Evolutionary conservation across 331 rosid genomes (phyloP).

Genomic region (Quercus phellos): DNA sequence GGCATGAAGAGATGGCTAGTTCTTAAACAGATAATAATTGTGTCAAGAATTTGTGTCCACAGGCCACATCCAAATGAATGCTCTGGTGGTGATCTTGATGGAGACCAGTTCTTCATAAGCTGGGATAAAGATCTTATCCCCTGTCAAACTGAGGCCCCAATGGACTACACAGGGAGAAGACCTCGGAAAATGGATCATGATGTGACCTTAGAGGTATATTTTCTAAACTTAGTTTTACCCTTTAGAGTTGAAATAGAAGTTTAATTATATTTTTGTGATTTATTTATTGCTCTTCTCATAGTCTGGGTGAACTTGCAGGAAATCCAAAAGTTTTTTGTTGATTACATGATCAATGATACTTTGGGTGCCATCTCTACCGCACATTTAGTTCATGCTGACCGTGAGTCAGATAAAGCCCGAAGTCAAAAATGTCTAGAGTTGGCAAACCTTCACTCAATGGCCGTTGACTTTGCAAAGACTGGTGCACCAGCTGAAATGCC

Average conservation of each 20-base stretch:
- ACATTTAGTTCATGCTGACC: constrained; percentile 83
- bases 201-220: constrained; percentile 66
- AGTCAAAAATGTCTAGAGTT: constrained; percentile 70
- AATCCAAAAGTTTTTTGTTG: constrained; percentile 80
- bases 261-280: background rate
- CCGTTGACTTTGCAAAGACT: constrained; percentile 94
- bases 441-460: constrained; percentile 88
- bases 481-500: constrained; percentile 98
- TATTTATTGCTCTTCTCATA: constrained; percentile 12
- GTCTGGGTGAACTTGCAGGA: constrained; percentile 45
- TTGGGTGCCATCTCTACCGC: constrained; percentile 94
- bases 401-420: constrained; percentile 62
- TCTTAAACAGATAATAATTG: constrained; percentile 10
- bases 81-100: constrained; percentile 98
- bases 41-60: constrained; percentile 22
- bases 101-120: constrained; percentile 81
- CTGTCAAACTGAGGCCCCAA: constrained; percentile 47
- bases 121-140: constrained; percentile 82
- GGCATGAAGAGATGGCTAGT: background rate
- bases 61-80: constrained; percentile 99
- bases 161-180: constrained; percentile 84
- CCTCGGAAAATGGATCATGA: constrained; percentile 79
- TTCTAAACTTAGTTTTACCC: background rate
- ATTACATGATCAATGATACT: constrained; percentile 87
- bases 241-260: background rate